Percentiles rank a stretch among this genome's conserved stretches.
phyloP scores from a whole-genome alignment of 306 rosid species.

The Macrotyloma uniflorum region DNA sequence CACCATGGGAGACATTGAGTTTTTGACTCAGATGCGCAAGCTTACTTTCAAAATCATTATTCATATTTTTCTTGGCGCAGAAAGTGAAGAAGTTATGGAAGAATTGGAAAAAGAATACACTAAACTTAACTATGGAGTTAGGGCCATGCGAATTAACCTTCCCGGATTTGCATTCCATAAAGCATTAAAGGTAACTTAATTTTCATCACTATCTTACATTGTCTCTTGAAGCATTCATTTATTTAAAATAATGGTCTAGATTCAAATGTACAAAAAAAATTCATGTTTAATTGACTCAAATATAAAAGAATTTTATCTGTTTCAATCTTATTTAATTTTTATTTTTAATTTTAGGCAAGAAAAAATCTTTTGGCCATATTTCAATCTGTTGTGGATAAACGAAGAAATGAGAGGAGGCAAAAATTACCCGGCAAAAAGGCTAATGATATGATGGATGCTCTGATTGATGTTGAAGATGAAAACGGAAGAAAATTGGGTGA shows the following conservation, averaged over 20 bases:
- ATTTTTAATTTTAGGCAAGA: constrained; percentile 53
- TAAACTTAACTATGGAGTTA: constrained; percentile 59
- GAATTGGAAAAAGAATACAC: constrained; percentile 69
- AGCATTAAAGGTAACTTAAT: constrained; percentile 41
- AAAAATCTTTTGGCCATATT: constrained; percentile 52
- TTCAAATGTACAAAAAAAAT: too few species aligned
- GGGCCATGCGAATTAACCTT: constrained; percentile 72
- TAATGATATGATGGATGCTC: constrained; percentile 85
- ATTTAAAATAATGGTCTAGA: too few species aligned
- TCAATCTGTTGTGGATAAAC: constrained; percentile 53
- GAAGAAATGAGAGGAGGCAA: constrained; percentile 41
- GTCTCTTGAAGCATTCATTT: too few species aligned
- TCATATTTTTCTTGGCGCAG: constrained; percentile 66
- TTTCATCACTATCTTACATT: too few species aligned
- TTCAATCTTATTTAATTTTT: too few species aligned
- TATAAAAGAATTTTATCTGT: too few species aligned
- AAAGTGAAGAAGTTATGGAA: constrained; percentile 51
- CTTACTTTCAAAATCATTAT: constrained; percentile 69
- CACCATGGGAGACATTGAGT: constrained; percentile 61
- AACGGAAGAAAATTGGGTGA: constrained; percentile 64
- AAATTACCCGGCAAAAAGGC: neutral
- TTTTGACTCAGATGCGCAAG: constrained; percentile 57
- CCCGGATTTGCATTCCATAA: constrained; percentile 77
- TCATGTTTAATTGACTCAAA: too few species aligned
- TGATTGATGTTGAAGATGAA: constrained; percentile 71